These are phyloP conservation scores for Arabis alpina DNA, from an alignment of 345 rosid species.

Conservation along the genomic window DNA sequence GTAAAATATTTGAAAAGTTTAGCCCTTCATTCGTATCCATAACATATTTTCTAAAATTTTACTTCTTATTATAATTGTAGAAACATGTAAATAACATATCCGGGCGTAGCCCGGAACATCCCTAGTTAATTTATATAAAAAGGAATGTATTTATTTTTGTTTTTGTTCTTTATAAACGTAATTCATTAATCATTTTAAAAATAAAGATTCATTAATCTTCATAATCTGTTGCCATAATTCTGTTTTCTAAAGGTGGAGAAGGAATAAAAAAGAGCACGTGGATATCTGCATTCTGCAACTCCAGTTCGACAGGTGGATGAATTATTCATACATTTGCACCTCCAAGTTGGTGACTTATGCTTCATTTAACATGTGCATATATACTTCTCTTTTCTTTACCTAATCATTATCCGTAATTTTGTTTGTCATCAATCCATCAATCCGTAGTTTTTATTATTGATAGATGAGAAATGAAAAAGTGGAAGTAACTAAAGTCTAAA, in stretches of 20 bases:
- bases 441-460: background rate
- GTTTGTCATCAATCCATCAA: background rate
- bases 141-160: no score
- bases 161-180: no score
- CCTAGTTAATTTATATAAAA: no score
- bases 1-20: no score
- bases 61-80: no score
- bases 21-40: no score
- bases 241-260: background rate
- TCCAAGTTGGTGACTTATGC: background rate
- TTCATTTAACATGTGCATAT: background rate
- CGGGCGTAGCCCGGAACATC: no score
- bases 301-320: background rate
- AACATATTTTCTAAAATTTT: no score
- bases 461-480: background rate
- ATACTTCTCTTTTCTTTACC: background rate
- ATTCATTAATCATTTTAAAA: no score
- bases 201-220: no score
- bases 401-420: background rate
- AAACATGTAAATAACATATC: no score
- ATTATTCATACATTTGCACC: background rate
- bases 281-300: background rate
- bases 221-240: no score
- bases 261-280: background rate
- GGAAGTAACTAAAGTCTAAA: background rate